phyloP scores from a whole-genome alignment of 495 filamentous ascomycete genomes.

The Aspergillus biplanus region DNA sequence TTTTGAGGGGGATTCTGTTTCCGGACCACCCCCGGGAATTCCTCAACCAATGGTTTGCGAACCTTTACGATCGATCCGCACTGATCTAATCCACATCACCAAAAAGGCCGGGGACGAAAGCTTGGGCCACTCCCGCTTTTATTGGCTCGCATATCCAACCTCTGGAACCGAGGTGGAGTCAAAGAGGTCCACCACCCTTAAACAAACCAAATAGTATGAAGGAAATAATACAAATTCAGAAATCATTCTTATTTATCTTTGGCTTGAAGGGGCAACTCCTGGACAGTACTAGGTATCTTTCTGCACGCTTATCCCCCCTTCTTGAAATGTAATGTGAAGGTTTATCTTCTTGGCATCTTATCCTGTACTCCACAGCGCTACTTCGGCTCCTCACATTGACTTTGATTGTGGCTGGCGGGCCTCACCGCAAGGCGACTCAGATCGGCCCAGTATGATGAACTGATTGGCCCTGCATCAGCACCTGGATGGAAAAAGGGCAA shows the following conservation, averaged over 20 bases:
- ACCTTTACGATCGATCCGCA: conserved; percentile 5
- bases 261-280: not conserved
- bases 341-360: conserved; percentile 18
- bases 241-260: not conserved
- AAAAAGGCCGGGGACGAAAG: conserved; percentile 3
- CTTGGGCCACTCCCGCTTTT: conserved; percentile 12
- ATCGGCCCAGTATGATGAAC: conserved; percentile 10
- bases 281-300: not conserved
- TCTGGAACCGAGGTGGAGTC: conserved; percentile 14
- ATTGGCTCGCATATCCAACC: conserved; percentile 1
- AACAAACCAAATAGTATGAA: not conserved
- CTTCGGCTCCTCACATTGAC: not conserved
- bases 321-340: conserved; percentile 1
- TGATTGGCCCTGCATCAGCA: conserved; percentile 9
- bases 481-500: conserved; percentile 6
- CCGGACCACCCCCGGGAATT: not conserved
- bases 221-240: not conserved
- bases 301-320: conserved; percentile 16
- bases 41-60: not conserved
- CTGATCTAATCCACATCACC: conserved; percentile 3
- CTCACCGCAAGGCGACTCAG: conserved; percentile 10
- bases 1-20: no score
- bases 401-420: conserved; percentile 21
- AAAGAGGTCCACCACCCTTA: not conserved
- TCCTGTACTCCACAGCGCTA: conserved; percentile 7